phyloP scores from a whole-genome alignment of 2,329 filamentous ascomycete species.

The Didymellaceae sp. region DNA sequence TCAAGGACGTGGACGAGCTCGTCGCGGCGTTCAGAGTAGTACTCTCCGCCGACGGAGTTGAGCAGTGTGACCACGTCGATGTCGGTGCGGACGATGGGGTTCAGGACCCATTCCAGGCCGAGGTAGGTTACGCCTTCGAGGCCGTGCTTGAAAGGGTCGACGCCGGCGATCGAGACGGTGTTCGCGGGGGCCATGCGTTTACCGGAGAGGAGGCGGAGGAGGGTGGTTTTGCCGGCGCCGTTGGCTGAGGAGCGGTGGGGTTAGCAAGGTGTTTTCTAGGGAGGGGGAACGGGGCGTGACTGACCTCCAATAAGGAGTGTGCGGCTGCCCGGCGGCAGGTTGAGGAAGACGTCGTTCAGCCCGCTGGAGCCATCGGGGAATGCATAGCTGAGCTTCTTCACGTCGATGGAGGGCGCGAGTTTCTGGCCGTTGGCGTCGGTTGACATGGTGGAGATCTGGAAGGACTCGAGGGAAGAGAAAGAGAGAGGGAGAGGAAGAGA shows the following conservation, averaged over 20 bases:
- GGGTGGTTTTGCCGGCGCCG: constrained; percentile 95
- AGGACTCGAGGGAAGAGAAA: not conserved
- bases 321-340: constrained; percentile 81
- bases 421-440: constrained; percentile 25
- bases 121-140: constrained; percentile 97
- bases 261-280: not conserved
- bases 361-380: constrained; percentile 88
- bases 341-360: constrained; percentile 73
- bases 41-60: constrained; percentile 82
- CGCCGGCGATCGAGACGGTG: constrained; percentile 77
- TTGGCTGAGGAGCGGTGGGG: constrained; percentile 65
- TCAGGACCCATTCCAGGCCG: constrained; percentile 96
- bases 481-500: no score
- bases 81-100: constrained; percentile 93
- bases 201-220: constrained; percentile 90
- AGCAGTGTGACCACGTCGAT: constrained; percentile 90
- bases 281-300: constrained; percentile 41
- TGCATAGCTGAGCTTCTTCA: constrained; percentile 80
- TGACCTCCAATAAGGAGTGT: constrained; percentile 88
- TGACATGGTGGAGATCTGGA: constrained; percentile 24
- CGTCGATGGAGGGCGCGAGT: constrained; percentile 68
- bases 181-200: constrained; percentile 85
- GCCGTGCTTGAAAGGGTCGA: constrained; percentile 89
- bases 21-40: constrained; percentile 80
- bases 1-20: constrained; percentile 88